Conservation (phyloP, 306 rosid species). For the Cicer judaicum region DNA sequence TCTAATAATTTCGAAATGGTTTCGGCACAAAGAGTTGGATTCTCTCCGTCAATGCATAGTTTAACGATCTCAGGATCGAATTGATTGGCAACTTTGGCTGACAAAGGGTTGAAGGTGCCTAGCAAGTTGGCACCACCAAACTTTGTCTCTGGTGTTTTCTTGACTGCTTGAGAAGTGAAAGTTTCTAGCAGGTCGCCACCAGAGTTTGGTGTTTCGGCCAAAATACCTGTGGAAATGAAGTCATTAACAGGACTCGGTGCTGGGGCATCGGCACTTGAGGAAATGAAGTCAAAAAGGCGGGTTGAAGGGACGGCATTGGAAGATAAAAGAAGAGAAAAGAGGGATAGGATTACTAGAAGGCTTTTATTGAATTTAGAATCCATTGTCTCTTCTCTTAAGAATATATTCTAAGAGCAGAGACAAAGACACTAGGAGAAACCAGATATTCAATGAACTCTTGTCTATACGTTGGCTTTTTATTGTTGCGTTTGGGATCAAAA, state of each 20-base stretch:
- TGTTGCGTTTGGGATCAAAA: not conserved
- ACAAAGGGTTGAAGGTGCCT: not conserved
- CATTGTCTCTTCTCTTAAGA: constrained; percentile 39
- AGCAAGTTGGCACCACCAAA: not conserved
- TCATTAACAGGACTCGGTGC: not conserved
- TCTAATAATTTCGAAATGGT: not conserved
- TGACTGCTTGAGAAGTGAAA: not conserved
- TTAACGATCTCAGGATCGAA: not conserved
- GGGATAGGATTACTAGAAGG: constrained; percentile 34
- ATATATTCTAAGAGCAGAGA: not conserved
- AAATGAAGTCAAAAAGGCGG: not conserved
- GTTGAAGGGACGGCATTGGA: not conserved
- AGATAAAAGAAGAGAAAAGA: constrained; percentile 41
- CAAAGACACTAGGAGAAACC: not conserved
- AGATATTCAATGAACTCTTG: not conserved
- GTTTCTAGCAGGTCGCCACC: not conserved
- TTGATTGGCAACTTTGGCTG: not conserved
- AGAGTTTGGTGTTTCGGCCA: too few relatives aligned
- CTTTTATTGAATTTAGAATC: constrained; percentile 23
- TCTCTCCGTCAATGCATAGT: constrained; percentile 15
- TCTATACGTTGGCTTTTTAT: constrained; percentile 7
- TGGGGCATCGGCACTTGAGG: not conserved
- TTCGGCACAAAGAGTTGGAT: constrained; percentile 19
- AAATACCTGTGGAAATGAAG: not conserved
- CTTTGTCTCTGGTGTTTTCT: not conserved